A percentile compares a stretch with the other conserved stretches of the same genome.
phyloP scores from a whole-genome alignment of 208 protist genomes.

The Acanthamoeba castellanii region DNA sequence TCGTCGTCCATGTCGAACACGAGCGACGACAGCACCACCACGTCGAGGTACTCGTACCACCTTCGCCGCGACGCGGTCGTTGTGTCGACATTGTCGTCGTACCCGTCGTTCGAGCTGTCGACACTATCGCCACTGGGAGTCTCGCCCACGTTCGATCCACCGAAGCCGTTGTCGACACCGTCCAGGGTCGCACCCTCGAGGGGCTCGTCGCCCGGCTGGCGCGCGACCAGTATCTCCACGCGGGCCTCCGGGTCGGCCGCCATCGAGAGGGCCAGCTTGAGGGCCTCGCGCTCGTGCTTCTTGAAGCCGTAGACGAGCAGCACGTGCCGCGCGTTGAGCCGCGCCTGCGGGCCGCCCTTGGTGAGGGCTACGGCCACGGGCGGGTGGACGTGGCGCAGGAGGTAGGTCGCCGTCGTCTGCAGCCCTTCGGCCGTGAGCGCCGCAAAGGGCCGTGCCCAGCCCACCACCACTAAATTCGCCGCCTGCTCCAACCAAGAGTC shows the following conservation, averaged over 20 bases:
- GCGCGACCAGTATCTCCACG: neutral
- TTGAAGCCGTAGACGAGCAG: constrained; percentile 33
- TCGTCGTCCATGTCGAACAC: constrained; percentile 15
- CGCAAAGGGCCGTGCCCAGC: constrained; percentile 1
- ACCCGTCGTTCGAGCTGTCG: neutral
- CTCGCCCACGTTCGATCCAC: neutral
- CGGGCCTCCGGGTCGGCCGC: neutral
- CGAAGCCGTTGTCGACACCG: neutral
- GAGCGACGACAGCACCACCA: neutral
- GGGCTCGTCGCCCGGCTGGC: neutral
- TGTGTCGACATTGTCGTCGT: neutral
- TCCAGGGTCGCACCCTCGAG: too few species aligned
- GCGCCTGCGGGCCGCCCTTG: constrained; percentile 17
- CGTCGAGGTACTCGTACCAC: constrained; percentile 2
- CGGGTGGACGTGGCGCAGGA: constrained; percentile 30
- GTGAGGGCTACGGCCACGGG: neutral
- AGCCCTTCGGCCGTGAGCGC: neutral
- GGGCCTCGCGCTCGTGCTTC: constrained; percentile 36
- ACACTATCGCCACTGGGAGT: neutral
- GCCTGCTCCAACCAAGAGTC: neutral
- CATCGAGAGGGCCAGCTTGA: constrained; percentile 35
- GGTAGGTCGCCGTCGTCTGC: constrained; percentile 9
- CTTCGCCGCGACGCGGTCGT: neutral
- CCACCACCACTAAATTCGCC: neutral
- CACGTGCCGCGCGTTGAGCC: neutral